Percentiles rank a stretch among this genome's conserved stretches.
These are phyloP conservation scores for Linnemannia schmuckeri DNA, from an alignment of 192 early-diverging fungal genomes.

Conservation along the genomic window DNA sequence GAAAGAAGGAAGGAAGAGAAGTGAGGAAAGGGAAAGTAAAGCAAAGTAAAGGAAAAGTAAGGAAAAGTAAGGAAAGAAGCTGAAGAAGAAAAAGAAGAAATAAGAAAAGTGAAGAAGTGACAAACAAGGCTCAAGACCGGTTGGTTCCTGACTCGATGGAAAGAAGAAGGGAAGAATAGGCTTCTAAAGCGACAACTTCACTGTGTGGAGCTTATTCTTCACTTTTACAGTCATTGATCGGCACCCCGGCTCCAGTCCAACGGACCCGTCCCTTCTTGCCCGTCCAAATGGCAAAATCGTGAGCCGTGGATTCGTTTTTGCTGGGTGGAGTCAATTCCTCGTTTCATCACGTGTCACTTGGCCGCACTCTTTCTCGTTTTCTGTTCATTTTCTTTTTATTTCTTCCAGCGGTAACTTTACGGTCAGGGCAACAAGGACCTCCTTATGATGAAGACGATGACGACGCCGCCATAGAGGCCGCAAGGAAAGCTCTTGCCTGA, in stretches of 20 bases:
- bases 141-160: background rate
- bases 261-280: background rate
- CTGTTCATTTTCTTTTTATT: background rate
- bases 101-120: background rate
- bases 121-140: background rate
- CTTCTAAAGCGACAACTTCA: background rate
- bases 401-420: no score
- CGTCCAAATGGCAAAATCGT: background rate
- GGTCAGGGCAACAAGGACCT: background rate
- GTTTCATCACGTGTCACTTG: constrained; percentile 6
- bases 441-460: background rate
- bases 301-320: background rate
- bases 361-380: background rate
- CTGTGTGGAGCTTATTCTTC: background rate
- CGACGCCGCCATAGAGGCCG: constrained; percentile 8
- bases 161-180: background rate
- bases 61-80: background rate
- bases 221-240: background rate
- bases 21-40: background rate
- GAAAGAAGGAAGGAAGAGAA: background rate
- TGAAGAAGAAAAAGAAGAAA: background rate
- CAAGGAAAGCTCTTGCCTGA: constrained; percentile 33
- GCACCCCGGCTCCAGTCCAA: constrained; percentile 6
- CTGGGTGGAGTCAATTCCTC: background rate
- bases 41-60: background rate